phyloP scores from a whole-genome alignment of 1,284 basidiomycete species.

The Apiotrichum montevideense region DNA sequence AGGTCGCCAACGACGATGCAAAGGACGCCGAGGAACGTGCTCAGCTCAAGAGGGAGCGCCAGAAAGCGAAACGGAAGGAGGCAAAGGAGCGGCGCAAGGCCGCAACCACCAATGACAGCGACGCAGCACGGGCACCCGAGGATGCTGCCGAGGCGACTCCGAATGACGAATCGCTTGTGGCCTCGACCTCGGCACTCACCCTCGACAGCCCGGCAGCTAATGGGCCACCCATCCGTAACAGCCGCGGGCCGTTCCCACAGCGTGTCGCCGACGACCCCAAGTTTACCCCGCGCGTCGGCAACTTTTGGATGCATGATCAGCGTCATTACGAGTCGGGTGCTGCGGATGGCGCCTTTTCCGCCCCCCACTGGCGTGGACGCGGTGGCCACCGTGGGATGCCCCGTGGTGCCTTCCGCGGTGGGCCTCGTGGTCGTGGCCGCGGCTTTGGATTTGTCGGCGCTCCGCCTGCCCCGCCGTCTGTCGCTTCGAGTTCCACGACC shows the following conservation, averaged over 20 bases:
- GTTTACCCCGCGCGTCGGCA: slow-evolving; percentile 75
- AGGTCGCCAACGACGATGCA: too few species aligned
- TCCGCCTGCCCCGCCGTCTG: not conserved
- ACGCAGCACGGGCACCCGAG: slow-evolving; percentile 5
- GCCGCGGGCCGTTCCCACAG: slow-evolving; percentile 12
- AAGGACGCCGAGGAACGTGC: slow-evolving; percentile 19
- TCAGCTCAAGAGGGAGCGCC: slow-evolving; percentile 26
- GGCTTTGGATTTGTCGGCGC: not conserved
- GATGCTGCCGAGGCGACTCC: not conserved
- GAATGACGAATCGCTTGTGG: slow-evolving; percentile 11
- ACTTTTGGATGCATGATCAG: slow-evolving; percentile 88
- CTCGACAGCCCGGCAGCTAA: slow-evolving; percentile 15
- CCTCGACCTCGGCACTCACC: slow-evolving; percentile 23
- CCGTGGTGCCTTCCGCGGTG: slow-evolving; percentile 17
- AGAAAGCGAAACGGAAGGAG: slow-evolving; percentile 33
- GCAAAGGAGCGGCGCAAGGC: slow-evolving; percentile 20
- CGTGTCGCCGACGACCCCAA: slow-evolving; percentile 58
- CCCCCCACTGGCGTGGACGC: slow-evolving; percentile 47
- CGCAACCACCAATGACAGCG: not conserved
- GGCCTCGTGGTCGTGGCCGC: slow-evolving; percentile 2
- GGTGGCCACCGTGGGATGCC: slow-evolving; percentile 24
- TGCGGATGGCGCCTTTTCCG: slow-evolving; percentile 57
- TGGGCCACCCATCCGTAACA: slow-evolving; percentile 43
- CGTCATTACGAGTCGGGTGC: slow-evolving; percentile 47
- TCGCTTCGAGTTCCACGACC: not conserved